Base-by-base conservation (phyloP, 2,329 filamentous ascomycete genomes). In the Sarocladium strictum region DNA sequence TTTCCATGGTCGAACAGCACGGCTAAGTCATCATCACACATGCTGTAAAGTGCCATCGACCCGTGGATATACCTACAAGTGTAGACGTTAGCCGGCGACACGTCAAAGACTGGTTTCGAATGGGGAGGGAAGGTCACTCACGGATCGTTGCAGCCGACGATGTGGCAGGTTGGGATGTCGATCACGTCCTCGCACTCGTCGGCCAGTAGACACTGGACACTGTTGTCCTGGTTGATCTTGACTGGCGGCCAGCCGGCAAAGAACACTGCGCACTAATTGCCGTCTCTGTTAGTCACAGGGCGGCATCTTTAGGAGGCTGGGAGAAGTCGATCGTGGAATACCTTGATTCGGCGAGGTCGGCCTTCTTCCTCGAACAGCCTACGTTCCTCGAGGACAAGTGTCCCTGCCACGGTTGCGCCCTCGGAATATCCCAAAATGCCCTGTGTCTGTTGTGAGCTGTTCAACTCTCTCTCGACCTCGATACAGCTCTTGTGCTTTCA, bases 1-100 rank as follows among this genome's bases (percentile, higher is more conserved):
- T 84, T 83, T n/a, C 79, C 81, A 57, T 83, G 80, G 60, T 85
- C 81, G 57, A 84, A 84, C 17, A 85, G 70, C 27, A 75, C 71
- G 0, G 80, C 80, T 1, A 69, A 76, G 56, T 84, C 80, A 0
- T 73, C 73, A 53, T 84, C 77, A 60, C 80, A 85, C 12, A 83
- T 71, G 60, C 82, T 81, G 68, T 78, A 83, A 10, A 85, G 70
- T 0, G 80, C 80, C 69, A 83, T 73, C 2, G 78, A 77, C 0
- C 81, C 81, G 29, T 79, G 70, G 2, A 83, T 69, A 58, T 83
- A 84, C 24, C 43, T 47, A 17, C 43, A 7, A 29, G 43, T 5
- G 43, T 27, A 29, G 12, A 11, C 11, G 43, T 47, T 24, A 47
- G 43, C 35, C 12, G 12, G 35, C 7, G 15, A 38, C 35, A 38